Base-by-base conservation (phyloP, 352 stramenopile genomes). In the Phytophthora rubi region DNA sequence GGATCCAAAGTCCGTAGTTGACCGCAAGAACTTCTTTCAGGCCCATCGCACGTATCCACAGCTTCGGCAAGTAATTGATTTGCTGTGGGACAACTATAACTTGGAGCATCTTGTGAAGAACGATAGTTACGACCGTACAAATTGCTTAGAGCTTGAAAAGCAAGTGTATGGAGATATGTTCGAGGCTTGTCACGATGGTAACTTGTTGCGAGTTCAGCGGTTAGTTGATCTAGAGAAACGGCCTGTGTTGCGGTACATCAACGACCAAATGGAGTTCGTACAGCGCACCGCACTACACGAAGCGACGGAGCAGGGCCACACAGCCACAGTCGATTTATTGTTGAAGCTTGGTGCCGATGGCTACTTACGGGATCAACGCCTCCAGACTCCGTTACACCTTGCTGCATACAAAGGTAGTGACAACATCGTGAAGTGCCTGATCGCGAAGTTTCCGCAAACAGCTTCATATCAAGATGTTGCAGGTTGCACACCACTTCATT, bases 11-110 rank as follows among this genome's bases (percentile, higher is more conserved):
- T 18, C 28, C 30, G 51, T 42, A 2, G 48, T 71, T 26, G 32
- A 71, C 23, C 52, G 62, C 18, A 85, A 79, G 32, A 83, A 88
- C 30, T 84, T 80, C 44, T 73, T 83, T 9, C 52, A 70, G 2
- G 67, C 61, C 4, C 74, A 80, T 30, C 64, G 73, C 1, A 74
- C 63, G 16, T 91, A 91, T 54, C 56, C 76, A 18, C 76, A 80
- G 32, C 76, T 90, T 13, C 81, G 80, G 1, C 83, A 91, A 76
- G 83, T 90, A 15, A 88, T 91, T 42, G 81, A 90, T 66, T 63
- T 91, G 15, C 55, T 91, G 1, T 91, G 83, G 83, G 81, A 91
- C 61, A 72, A 66, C 8, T 89, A 85, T 18, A 62, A 74, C 1
- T 13, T 70, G 2, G 15, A 67, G 8, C 61, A 78, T 45, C 74